Percentiles rank a stretch among this genome's conserved stretches.
Evolutionary conservation across 352 stramenopile genomes (phyloP).

Genomic region (Globisporangium nunn): DNA sequence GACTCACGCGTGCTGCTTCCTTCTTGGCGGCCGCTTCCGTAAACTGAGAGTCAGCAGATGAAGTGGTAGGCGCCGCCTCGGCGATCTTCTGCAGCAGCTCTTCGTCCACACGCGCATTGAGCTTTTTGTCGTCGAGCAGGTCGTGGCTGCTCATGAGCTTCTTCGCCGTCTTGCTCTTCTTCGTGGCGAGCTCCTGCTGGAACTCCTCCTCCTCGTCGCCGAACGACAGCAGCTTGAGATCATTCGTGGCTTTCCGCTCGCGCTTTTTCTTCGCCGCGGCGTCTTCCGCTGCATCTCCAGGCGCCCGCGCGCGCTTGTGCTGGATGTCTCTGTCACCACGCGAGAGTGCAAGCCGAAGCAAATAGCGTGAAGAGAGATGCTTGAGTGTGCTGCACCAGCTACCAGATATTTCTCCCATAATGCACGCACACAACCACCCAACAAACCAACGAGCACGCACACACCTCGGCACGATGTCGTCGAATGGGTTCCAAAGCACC

Average conservation of each 20-base stretch:
- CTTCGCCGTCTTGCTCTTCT: constrained; percentile 42
- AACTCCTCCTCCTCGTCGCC: constrained; percentile 85
- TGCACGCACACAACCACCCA: not conserved
- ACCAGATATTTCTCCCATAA: no score
- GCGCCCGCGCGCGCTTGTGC: constrained; percentile 7
- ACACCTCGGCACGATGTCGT: constrained; percentile 88
- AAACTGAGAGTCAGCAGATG: not conserved
- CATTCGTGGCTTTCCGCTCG: constrained; percentile 88
- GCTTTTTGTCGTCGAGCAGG: constrained; percentile 48
- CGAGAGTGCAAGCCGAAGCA: no score
- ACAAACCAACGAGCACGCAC: not conserved
- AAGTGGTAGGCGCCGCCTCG: constrained; percentile 5
- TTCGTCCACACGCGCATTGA: constrained; percentile 57
- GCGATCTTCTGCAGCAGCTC: constrained; percentile 46
- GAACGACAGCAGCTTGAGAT: constrained; percentile 95
- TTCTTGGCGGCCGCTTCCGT: constrained; percentile 11
- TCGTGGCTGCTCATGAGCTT: constrained; percentile 76
- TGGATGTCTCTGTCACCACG: constrained; percentile 15
- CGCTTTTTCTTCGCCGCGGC: constrained; percentile 63
- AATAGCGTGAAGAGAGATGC: no score
- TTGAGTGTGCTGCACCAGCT: no score
- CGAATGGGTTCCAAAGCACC: constrained; percentile 93
- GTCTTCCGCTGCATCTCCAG: constrained; percentile 17
- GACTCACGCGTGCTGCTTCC: constrained; percentile 18
- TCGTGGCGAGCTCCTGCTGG: constrained; percentile 38